Base-by-base conservation (phyloP, 2,329 filamentous ascomycete genomes). In the Paecilomyces variotii region DNA sequence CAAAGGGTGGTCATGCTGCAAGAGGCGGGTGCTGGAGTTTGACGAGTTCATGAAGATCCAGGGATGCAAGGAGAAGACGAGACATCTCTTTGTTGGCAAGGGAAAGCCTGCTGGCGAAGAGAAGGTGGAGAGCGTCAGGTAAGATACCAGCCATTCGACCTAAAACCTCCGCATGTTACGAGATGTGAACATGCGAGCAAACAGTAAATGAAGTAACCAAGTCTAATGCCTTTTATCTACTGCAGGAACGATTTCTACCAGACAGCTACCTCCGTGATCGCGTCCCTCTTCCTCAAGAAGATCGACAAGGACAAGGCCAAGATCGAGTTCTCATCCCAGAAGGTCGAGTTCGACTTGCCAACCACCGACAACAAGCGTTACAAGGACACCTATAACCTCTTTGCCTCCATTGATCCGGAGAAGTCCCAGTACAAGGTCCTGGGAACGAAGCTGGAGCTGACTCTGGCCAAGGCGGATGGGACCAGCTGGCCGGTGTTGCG, bases 1-100 rank as follows among this genome's bases (percentile, higher is more conserved):
- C 78, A 99, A 99, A 79, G 94, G 94, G 1, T 99, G 94, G 82
- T 91, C 87, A 60, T 99, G 94, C 80, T 99, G 94, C 79, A 97
- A 97, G 83, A 82, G 91, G 67, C 84, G 91, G 39, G 94, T 99
- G 59, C 78, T 99, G 60, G 94, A 99, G 72, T 99, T 99, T 74
- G 92, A 99, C 73, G 88, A 97, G 75, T 99, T 99, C 76, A 87
- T 99, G 87, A 94, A 90, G 76, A 93, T 99, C 60, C 86, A 89
- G 67, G 94, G 94, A 1, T 99, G 94, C 77, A 86, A 86, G 72
- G 91, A 88, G 51, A 94, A 92, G 76, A 79, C 81, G 51, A 81
- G 83, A 60, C 94, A 99, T 79, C 76, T 96, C 64, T 99, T 97
- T 69, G 82, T 97, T 34, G 90, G 85, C 5, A 82, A 85, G 65